Percentiles rank a stretch among this genome's conserved stretches.
phyloP scores from a whole-genome alignment of 108 stramenopile species.

The Skeletonema menzelii region DNA sequence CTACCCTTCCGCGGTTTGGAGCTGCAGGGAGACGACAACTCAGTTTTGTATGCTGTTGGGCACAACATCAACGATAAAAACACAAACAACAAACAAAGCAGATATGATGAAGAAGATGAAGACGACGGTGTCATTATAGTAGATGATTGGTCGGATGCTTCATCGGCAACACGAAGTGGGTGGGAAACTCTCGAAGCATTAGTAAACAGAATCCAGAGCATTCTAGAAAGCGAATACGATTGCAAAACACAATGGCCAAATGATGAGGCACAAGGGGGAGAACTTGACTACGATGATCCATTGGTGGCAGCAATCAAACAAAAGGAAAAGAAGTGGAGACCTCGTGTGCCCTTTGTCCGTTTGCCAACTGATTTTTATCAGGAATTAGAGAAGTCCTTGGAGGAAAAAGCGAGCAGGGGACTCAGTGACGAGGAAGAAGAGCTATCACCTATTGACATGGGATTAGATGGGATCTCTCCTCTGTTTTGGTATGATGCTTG shows the following conservation, averaged over 20 bases:
- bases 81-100: not conserved
- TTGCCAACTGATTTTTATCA: constrained; percentile 70
- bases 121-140: constrained; percentile 34
- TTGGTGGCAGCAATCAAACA: constrained; percentile 14
- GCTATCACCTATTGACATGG: constrained; percentile 26
- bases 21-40: constrained; percentile 74
- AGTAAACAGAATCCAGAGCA: constrained; percentile 50
- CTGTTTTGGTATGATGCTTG: constrained; percentile 81
- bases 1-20: constrained; percentile 73
- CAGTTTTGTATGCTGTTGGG: constrained; percentile 56
- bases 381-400: constrained; percentile 27
- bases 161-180: constrained; percentile 2
- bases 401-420: not conserved
- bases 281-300: constrained; percentile 21
- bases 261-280: constrained; percentile 51
- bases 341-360: constrained; percentile 77
- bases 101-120: constrained; percentile 18
- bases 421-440: constrained; percentile 53
- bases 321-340: constrained; percentile 46
- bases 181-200: constrained; percentile 40
- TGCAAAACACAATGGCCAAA: constrained; percentile 55
- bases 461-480: constrained; percentile 80
- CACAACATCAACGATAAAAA: constrained; percentile 35
- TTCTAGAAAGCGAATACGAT: constrained; percentile 50
- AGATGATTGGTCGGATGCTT: constrained; percentile 20